These are phyloP conservation scores for Colletotrichum filicis DNA, from an alignment of 2,329 filamentous ascomycete genomes.

Conservation along the genomic window DNA sequence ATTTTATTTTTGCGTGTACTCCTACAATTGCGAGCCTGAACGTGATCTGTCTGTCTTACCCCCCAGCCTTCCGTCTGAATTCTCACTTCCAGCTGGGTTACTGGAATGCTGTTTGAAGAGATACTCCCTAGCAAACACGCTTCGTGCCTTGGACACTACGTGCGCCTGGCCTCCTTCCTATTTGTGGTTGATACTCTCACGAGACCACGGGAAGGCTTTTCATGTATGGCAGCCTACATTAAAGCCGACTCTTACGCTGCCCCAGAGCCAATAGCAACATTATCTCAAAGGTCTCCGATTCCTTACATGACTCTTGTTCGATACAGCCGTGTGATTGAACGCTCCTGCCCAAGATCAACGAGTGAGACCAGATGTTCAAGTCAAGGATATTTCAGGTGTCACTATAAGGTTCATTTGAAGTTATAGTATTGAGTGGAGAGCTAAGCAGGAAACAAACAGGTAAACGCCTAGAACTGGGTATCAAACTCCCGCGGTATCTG, in stretches of 20 bases:
- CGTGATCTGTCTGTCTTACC: too few relatives aligned
- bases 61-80: not conserved
- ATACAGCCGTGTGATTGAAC: not conserved
- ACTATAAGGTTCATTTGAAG: not conserved
- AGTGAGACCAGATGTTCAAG: too few relatives aligned
- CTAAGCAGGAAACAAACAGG: not conserved
- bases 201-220: not conserved
- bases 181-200: not conserved
- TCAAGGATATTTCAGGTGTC: too few relatives aligned
- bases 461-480: not conserved
- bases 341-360: not conserved
- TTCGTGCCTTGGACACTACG: too few relatives aligned
- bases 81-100: not conserved
- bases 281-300: rapidly evolving
- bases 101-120: not conserved
- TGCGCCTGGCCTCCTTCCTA: not conserved
- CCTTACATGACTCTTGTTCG: not conserved
- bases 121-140: not conserved
- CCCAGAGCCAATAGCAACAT: not conserved
- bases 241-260: not conserved
- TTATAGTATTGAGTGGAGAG: not conserved
- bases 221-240: rapidly evolving
- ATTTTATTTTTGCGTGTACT: not conserved
- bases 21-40: not conserved
- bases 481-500: not conserved